Base-by-base conservation (phyloP, 2,329 filamentous ascomycete species). In the Elsinoe fawcettii region DNA sequence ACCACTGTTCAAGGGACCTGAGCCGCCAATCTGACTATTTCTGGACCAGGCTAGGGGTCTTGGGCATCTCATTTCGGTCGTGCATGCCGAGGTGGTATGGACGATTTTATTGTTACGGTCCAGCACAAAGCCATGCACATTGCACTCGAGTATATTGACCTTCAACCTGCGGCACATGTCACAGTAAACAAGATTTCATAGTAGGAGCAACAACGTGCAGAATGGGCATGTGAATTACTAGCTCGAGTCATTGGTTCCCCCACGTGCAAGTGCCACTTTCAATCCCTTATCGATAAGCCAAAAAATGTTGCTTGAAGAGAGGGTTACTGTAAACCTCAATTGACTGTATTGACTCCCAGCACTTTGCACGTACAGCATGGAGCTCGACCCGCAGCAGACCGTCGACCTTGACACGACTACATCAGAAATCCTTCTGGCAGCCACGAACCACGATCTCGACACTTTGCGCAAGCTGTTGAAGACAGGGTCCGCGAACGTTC, bases 401-500 rank as follows among this genome's bases (percentile, higher is more conserved):
- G 57, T 71, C 53, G 71, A 77, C 59, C 71, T 71, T 6, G 74
- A 77, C 63, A 73, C 76, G 0, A 68, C 67, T 56, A 72, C 70
- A 16, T 82, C 86, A 70, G 77, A 81, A 60, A 80, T 87, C 62
- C 80, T 88, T 56, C 79, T 86, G 49, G 83, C 83, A 20, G 79
- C 85, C 34, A 78, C 84, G 4, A 78, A 85, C 63, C 85, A 88
- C 71, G 79, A 96, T 69, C 72, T 85, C 60, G 70, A 79, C 34
- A 78, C 80, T 51, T 80, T 96, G 41, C 85, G 85, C 69, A 79
- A 80, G 57, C 80, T 95, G 6, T 80, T 95, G 60, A 77, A 80
- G 65, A 58, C 32, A 8, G 74, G 76, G 51, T 85, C 74, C 74
- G 88, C 76, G 30, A 90, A 87, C 69, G 83, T 86, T 3, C 90